Base-by-base conservation (phyloP, 352 stramenopile species). In the Pythium volutum region DNA sequence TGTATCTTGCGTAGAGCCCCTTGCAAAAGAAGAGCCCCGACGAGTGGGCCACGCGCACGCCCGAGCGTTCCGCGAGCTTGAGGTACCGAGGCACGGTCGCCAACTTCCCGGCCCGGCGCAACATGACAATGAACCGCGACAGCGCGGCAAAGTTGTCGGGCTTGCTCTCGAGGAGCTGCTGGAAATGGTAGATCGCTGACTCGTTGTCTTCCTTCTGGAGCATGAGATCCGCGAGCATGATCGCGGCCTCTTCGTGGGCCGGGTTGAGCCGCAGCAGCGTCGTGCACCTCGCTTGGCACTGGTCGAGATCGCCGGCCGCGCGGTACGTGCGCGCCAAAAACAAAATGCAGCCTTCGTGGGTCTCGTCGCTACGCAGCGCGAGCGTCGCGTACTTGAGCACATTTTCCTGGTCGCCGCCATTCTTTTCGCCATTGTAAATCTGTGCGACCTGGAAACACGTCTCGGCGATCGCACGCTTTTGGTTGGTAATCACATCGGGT, bases 151-250 rank as follows among this genome's bases (percentile, higher is more conserved):
- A 98, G 62, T 97, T 97, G 67, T 96, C 87, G 0, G 91, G 89
- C 27, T 95, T 93, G 52, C 67, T 82, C 52, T 94, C 84, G 4
- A 98, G 76, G 20, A 98, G 73, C 53, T 96, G 81, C 73, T 91
- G 73, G 64, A 97, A 96, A 47, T 96, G 88, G 63, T 91, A 87
- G 46, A 96, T 94, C 42, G 87, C 89, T 4, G 79, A 79, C 23
- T 96, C 86, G 50, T 95, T 83, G 69, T 97, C 86, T 34, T 93
- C 86, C 36, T 95, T 91, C 47, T 95, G 76, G 10, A 97, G 84
- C 69, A 93, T 76, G 43, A 97, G 72, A 57, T 98, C 93, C 14
- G 88, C 89, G 7, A 98, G 72, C 75, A 98, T 93, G 60, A 98
- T 83, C 16, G 84, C 80, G 12, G 89, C 91, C 61, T 94, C 87